Evolutionary conservation across 1,139 yeast species (phyloP).

Genomic region (Nakaseomyces uthaithaninus): DNA sequence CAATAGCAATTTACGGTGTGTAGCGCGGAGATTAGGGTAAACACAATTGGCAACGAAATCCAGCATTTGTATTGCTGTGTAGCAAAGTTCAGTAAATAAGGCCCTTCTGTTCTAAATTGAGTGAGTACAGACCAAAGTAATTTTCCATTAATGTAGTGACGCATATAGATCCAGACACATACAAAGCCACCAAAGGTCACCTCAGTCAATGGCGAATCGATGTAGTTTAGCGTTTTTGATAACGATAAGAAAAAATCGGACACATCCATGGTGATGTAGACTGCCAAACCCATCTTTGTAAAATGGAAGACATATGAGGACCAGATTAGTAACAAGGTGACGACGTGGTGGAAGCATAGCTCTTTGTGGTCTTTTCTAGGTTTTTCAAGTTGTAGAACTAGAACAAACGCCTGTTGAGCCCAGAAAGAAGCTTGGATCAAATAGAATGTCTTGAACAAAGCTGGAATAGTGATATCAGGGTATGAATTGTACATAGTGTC

Average conservation of each 20-base stretch:
- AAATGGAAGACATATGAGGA: constrained; percentile 83
- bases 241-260: constrained; percentile 78
- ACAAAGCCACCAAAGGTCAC: constrained; percentile 62
- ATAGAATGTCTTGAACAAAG: constrained; percentile 66
- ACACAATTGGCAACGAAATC: constrained; percentile 84
- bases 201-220: constrained; percentile 54
- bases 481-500: constrained; percentile 63
- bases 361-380: constrained; percentile 88
- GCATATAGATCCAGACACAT: constrained; percentile 70
- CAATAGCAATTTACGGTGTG: constrained; percentile 80
- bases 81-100: constrained; percentile 69
- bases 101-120: constrained; percentile 75
- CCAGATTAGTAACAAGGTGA: constrained; percentile 79
- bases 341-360: constrained; percentile 80
- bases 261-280: constrained; percentile 88
- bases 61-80: constrained; percentile 91
- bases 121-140: constrained; percentile 80
- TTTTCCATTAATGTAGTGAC: constrained; percentile 71
- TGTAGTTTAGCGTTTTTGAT: constrained; percentile 74
- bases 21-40: constrained; percentile 61
- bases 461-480: constrained; percentile 74
- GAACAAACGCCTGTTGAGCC: constrained; percentile 83
- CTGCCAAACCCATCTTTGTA: constrained; percentile 85
- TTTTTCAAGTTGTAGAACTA: constrained; percentile 74
- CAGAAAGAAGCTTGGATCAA: constrained; percentile 90